Evolutionary conservation across 768 basidiomycete species (phyloP).

Genomic region (Termitomyces eurrhizus): DNA sequence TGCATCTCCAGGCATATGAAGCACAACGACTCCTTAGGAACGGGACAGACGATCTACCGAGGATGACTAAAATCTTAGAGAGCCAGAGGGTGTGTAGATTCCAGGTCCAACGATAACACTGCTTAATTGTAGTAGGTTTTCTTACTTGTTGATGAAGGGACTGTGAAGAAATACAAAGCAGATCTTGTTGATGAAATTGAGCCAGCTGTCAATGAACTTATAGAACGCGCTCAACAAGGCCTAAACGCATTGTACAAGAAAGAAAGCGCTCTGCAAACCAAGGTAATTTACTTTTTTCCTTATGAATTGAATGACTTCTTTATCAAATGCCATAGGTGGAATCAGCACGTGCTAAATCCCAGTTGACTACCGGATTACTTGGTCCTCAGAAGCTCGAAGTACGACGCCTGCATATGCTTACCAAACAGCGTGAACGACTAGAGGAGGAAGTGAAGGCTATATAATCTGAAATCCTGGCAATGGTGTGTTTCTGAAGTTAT

Average conservation of each 20-base stretch:
- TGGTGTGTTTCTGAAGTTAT: constrained; percentile 36
- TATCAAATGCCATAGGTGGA: constrained; percentile 44
- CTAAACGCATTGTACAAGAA: constrained; percentile 58
- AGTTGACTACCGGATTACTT: constrained; percentile 44
- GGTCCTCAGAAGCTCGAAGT: constrained; percentile 63
- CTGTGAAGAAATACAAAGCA: constrained; percentile 69
- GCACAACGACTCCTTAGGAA: constrained; percentile 65
- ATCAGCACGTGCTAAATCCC: constrained; percentile 42
- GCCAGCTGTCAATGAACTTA: constrained; percentile 72
- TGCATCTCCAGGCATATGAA: constrained; percentile 49
- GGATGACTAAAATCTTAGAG: constrained; percentile 65
- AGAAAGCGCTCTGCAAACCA: constrained; percentile 56
- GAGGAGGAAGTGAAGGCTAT: constrained; percentile 59
- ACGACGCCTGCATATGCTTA: constrained; percentile 58
- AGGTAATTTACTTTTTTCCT: constrained; percentile 38
- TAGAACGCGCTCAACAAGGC: constrained; percentile 68
- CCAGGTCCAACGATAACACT: background rate
- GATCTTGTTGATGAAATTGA: constrained; percentile 79
- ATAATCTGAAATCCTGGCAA: constrained; percentile 55
- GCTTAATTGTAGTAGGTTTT: constrained; percentile 49
- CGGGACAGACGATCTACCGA: constrained; percentile 67
- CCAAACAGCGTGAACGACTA: constrained; percentile 62
- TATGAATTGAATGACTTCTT: background rate
- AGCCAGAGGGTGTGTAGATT: constrained; percentile 53
- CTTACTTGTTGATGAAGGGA: constrained; percentile 67